phyloP scores from a whole-genome alignment of 495 filamentous ascomycete species.

The Aspergillus baeticus region DNA sequence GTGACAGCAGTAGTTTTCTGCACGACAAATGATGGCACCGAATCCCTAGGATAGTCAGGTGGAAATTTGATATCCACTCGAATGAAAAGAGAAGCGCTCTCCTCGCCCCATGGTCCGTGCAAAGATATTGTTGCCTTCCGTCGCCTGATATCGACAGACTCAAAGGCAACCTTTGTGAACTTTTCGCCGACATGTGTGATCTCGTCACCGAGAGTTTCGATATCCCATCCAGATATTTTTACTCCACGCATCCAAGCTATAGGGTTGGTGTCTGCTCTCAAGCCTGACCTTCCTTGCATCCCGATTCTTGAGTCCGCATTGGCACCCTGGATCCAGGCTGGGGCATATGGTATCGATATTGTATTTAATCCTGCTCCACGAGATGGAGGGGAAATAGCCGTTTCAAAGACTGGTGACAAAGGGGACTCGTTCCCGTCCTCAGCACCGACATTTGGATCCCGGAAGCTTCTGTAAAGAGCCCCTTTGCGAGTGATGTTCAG shows the following conservation, averaged over 20 bases:
- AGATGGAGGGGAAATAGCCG: conserved; percentile 22
- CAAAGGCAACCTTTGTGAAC: conserved; percentile 81
- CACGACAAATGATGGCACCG: conserved; percentile 64
- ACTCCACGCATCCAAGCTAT: conserved; percentile 95
- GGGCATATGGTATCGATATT: conserved; percentile 44
- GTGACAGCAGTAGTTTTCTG: conserved; percentile 79
- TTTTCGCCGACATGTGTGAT: conserved; percentile 79
- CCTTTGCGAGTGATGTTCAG: conserved; percentile 77
- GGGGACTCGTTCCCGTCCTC: conserved; percentile 36
- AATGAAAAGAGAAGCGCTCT: conserved; percentile 69
- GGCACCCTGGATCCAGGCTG: conserved; percentile 41
- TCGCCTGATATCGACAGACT: conserved; percentile 77
- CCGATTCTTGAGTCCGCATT: conserved; percentile 54
- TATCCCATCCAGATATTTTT: conserved; percentile 76
- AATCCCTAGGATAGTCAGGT: conserved; percentile 65
- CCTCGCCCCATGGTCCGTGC: conserved; percentile 80
- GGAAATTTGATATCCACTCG: conserved; percentile 82
- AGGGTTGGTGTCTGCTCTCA: conserved; percentile 64
- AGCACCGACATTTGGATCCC: conserved; percentile 50
- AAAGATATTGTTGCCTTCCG: conserved; percentile 73
- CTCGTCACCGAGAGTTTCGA: conserved; percentile 82
- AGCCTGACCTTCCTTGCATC: conserved; percentile 60
- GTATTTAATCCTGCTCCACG: conserved; percentile 49
- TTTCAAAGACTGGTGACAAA: conserved; percentile 28
- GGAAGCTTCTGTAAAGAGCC: conserved; percentile 83